Base-by-base conservation (phyloP, 106 monocot species). In the Phalaenopsis equestris region DNA sequence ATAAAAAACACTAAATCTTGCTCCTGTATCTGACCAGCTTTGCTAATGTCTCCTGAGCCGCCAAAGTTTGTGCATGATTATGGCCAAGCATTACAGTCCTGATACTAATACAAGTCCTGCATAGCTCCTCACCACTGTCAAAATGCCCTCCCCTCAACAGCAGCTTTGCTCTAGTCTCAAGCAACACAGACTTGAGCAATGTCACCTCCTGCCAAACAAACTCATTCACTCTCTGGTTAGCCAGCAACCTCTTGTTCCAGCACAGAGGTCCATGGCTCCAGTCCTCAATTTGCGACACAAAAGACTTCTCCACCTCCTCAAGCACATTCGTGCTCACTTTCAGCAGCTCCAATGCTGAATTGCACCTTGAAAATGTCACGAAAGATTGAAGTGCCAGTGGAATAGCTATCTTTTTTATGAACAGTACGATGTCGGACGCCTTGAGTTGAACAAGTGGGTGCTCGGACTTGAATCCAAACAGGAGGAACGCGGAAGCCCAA, bases 71-170 rank as follows among this genome's bases (percentile, higher is more conserved):
- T 2, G 80, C 82, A 90, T 97, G 94, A 57, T 82, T 78, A 56
- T 94, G 94, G 3, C 97, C 96, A 78, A 90, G 90, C 90, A 97
- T 97, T 55, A 94, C 92, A 17, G 94, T 97, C 78, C 97, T 86
- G 38, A 97, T 97, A 76, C 90, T 94, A 47, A 97, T 92, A 72
- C 92, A 94, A 39, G 94, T 92, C 83, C 97, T 84, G 80, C 94
- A 92, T 14, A 96, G 83, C 78, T 96, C 96, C 68, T 96, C 96
- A 1, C 89, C 96, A n/a, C 78, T 89, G 58, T 97, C 94, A 10
- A 92, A 97, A 79, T 86, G 85, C 72, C 97, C 97, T 57, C 94
- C 97, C 83, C 89, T 80, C 45, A 97, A 73, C 75, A 97, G 68
- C 80, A 97, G 61, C 83, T 94, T 97, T 0, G 97, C 94, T 68